These are phyloP conservation scores for Fagus crenata DNA, from an alignment of 306 rosid genomes.

Conservation along the genomic window DNA sequence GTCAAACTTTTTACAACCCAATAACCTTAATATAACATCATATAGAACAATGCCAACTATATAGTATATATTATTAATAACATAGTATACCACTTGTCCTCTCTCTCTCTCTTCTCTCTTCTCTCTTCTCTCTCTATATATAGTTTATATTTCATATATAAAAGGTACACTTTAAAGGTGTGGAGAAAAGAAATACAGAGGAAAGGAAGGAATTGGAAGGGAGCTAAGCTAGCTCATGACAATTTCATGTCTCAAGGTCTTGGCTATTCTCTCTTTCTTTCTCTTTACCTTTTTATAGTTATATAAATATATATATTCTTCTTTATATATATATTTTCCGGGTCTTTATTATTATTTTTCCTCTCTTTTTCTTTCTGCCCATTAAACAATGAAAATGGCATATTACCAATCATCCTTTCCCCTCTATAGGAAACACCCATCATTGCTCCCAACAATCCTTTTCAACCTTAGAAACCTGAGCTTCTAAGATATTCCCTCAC, in stretches of 20 bases:
- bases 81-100: slow-evolving; percentile 33
- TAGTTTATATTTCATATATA: background rate
- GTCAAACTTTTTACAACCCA: slow-evolving; percentile 58
- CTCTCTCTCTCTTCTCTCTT: slow-evolving; percentile 6
- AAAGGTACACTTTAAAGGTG: slow-evolving; percentile 36
- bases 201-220: slow-evolving; percentile 40
- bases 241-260: background rate
- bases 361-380: slow-evolving; percentile 50
- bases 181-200: slow-evolving; percentile 27
- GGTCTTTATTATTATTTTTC: background rate
- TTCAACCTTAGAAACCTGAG: slow-evolving; percentile 97
- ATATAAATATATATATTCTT: slow-evolving; percentile 10
- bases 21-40: slow-evolving; percentile 38
- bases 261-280: slow-evolving; percentile 4
- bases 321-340: background rate
- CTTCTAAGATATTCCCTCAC: slow-evolving; percentile 78
- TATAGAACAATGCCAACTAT: background rate
- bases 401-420: slow-evolving; percentile 97
- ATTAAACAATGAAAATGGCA: slow-evolving; percentile 94
- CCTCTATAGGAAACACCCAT: slow-evolving; percentile 99
- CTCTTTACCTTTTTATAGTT: background rate
- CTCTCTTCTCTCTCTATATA: slow-evolving; percentile 14
- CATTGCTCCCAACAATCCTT: slow-evolving; percentile 99
- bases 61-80: slow-evolving; percentile 14
- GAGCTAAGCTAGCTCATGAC: slow-evolving; percentile 38